Conservation (phyloP, 2,329 filamentous ascomycete genomes). For the Aureobasidium lini region DNA sequence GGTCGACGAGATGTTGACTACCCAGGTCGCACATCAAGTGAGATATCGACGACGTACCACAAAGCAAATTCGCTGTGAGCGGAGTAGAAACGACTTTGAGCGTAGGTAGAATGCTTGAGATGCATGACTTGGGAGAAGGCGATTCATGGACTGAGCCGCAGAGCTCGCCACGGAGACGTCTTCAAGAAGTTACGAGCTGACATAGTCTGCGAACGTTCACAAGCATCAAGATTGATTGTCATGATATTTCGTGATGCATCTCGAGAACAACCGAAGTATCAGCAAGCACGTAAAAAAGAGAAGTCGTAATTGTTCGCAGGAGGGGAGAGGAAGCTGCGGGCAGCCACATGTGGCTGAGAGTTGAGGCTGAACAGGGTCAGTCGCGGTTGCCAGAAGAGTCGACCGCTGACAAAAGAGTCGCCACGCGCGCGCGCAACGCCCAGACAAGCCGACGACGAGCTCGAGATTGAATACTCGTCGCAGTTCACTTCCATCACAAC, state of each 20-base stretch:
- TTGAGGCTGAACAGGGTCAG: background rate
- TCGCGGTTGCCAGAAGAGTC: constrained; percentile 5
- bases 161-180: too few relatives aligned
- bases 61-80: too few relatives aligned
- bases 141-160: too few relatives aligned
- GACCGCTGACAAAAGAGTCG: constrained; percentile 12
- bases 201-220: too few relatives aligned
- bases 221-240: background rate
- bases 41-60: too few relatives aligned
- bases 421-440: constrained; percentile 10
- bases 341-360: background rate
- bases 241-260: background rate
- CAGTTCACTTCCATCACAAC: background rate
- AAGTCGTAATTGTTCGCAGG: background rate
- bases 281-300: background rate
- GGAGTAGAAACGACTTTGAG: too few relatives aligned
- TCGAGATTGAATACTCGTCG: background rate
- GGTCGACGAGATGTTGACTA: too few relatives aligned
- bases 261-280: background rate
- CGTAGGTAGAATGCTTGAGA: too few relatives aligned
- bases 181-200: too few relatives aligned
- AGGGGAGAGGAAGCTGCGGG: background rate
- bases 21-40: too few relatives aligned
- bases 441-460: constrained; percentile 2
- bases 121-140: too few relatives aligned